Percentiles rank a stretch among this genome's conserved stretches.
Conservation (phyloP, 768 basidiomycete genomes). For the Pulveroboletus frians region DNA sequence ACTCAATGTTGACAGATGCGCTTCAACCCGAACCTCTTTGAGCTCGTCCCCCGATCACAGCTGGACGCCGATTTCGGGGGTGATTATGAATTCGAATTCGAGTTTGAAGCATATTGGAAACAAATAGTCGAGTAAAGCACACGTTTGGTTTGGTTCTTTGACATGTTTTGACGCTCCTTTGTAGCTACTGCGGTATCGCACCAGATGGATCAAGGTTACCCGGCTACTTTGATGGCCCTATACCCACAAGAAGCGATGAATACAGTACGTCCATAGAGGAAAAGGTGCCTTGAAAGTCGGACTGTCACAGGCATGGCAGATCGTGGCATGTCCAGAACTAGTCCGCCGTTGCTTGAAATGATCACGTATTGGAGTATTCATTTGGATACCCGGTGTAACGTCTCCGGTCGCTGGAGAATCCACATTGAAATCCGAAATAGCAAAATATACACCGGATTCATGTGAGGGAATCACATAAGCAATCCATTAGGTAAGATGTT, state of each 20-base stretch:
- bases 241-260: neutral
- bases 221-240: conserved; percentile 29
- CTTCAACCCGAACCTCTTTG: conserved; percentile 78
- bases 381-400: no score
- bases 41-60: conserved; percentile 69
- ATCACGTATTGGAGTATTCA: no score
- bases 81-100: conserved; percentile 66
- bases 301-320: no score
- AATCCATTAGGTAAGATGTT: neutral
- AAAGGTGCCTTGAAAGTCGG: neutral
- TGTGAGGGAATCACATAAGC: no score
- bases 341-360: no score
- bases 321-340: no score
- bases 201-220: conserved; percentile 47
- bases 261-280: neutral
- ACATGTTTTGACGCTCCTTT: conserved; percentile 1
- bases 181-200: conserved; percentile 53
- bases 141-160: neutral
- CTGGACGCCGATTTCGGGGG: conserved; percentile 84
- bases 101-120: conserved; percentile 72
- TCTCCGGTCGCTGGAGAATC: no score
- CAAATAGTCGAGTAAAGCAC: conserved; percentile 62
- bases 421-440: no score
- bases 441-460: no score
- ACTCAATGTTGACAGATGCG: conserved; percentile 52